Evolutionary conservation across 495 filamentous ascomycete genomes (phyloP), one percentile per base, ranked within the genome.

Genomic region (Ascodesmis nigricans): DNA sequence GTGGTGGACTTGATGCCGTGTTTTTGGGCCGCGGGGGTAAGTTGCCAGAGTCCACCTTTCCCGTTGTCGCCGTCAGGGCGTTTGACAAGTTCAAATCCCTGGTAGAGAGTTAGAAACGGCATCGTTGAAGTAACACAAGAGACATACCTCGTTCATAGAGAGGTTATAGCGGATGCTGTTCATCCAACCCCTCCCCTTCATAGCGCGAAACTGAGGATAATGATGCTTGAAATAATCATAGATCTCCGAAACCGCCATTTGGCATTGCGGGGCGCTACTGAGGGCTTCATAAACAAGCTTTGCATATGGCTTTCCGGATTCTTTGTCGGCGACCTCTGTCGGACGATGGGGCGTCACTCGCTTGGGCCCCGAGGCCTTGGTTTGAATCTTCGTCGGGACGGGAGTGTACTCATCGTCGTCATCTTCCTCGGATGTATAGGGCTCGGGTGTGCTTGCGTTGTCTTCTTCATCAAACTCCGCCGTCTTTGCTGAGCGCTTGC

Each of bases 101-200:
- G 14, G 2, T 14, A 3, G 4, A 21, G 6, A 23, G n/a, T 27
- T 24, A 36, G 29, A 16, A 29, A 10, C 5, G 28, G 19, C 17
- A 21, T 9, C 17, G 22, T 29, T 11, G 0, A 25, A 18, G 13
- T n/a, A 29, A 36, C 13, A 18, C 10, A 30, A 21, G 17, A 13
- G 20, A 65, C 78, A 54, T 65, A 93, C 87, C 25, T 61, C 64
- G 48, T 97, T 97, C 87, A 97, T 97, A 8, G 81, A 92, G 0
- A 97, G 58, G 46, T 97, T 97, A 48, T 97, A 87, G 4, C 87
- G 71, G 35, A 97, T 87, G 53, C 82, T 92, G 56, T 93, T 95
- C 55, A 87, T 77, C 87, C 90, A 95, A 2, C 83, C 90, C 46
- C 73, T 78, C 18, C 57, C 62, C n/a, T 47, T 59, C 10, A 63